A percentile compares a stretch with the other conserved stretches of the same genome.
These are phyloP conservation scores for Beauveria asiatica DNA, from an alignment of 2,329 filamentous ascomycete species.

Conservation along the genomic window DNA sequence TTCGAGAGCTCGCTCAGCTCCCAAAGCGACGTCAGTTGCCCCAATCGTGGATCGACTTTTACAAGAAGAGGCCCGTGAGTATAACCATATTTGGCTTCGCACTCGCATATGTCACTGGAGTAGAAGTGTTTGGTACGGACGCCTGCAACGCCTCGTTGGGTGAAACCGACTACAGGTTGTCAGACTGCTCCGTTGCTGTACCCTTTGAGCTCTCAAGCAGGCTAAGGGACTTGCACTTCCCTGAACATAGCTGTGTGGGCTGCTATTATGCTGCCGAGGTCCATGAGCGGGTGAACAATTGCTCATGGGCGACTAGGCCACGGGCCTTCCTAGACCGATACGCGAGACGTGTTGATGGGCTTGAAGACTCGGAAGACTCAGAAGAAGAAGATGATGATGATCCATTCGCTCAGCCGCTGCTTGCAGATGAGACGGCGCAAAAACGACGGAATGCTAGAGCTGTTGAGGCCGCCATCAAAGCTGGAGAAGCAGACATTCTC, in stretches of 20 bases:
- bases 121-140: conserved; percentile 16
- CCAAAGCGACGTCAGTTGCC: conserved; percentile 20
- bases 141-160: conserved; percentile 2
- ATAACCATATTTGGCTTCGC: conserved; percentile 20
- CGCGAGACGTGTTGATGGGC: neutral
- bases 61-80: conserved; percentile 16
- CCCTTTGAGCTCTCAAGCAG: conserved; percentile 14
- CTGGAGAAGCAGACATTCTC: neutral
- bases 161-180: conserved; percentile 7
- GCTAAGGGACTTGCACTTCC: conserved; percentile 16
- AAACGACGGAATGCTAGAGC: neutral
- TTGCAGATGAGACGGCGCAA: neutral
- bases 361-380: neutral
- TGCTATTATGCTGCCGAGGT: conserved; percentile 22
- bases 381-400: neutral
- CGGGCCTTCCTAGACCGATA: neutral
- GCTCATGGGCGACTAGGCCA: neutral
- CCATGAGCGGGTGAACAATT: neutral
- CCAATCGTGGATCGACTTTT: conserved; percentile 17
- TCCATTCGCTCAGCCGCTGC: neutral
- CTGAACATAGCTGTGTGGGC: conserved; percentile 20
- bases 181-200: conserved; percentile 21
- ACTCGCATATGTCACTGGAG: conserved; percentile 25
- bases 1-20: conserved; percentile 15
- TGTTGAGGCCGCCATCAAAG: neutral